phyloP scores from a whole-genome alignment of 106 monocot species.

The Agapanthus africanus region DNA sequence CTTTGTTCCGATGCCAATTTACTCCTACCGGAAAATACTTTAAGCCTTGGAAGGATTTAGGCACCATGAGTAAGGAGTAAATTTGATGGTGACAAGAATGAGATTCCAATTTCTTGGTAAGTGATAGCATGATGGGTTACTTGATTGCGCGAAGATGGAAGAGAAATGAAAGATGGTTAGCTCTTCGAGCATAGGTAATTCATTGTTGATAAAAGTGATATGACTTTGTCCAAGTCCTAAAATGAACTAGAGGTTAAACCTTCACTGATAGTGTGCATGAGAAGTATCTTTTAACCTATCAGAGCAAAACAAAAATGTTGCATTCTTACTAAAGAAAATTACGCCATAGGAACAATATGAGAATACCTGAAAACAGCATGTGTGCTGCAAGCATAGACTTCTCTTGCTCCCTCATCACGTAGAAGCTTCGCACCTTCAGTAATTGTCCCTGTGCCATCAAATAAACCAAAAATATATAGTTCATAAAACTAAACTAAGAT shows the following conservation, averaged over 20 bases:
- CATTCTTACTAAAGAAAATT: not conserved
- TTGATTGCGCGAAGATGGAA: too few relatives aligned
- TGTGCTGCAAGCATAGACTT: slow-evolving; percentile 91
- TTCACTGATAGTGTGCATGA: not conserved
- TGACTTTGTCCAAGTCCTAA: not conserved
- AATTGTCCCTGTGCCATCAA: slow-evolving; percentile 64
- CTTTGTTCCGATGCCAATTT: not conserved
- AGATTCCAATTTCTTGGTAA: too few relatives aligned
- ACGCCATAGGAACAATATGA: not conserved
- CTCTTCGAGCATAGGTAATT: too few relatives aligned
- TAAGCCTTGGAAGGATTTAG: too few relatives aligned
- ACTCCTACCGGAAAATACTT: not conserved
- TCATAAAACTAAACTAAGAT: not conserved
- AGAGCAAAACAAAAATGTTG: too few relatives aligned
- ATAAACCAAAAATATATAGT: not conserved
- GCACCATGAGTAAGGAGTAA: too few relatives aligned
- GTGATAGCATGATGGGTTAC: too few relatives aligned
- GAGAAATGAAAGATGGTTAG: not conserved
- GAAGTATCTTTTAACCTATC: not conserved
- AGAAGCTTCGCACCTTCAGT: slow-evolving; percentile 66
- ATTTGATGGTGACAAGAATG: too few relatives aligned
- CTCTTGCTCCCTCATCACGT: slow-evolving; percentile 87
- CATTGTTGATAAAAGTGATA: not conserved
- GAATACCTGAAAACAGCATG: slow-evolving; percentile 50
- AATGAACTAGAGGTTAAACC: not conserved